A percentile compares a stretch with the other conserved stretches of the same genome.
These are phyloP conservation scores for Lasiosphaeris hirsuta DNA, from an alignment of 495 filamentous ascomycete species.

Conservation along the genomic window DNA sequence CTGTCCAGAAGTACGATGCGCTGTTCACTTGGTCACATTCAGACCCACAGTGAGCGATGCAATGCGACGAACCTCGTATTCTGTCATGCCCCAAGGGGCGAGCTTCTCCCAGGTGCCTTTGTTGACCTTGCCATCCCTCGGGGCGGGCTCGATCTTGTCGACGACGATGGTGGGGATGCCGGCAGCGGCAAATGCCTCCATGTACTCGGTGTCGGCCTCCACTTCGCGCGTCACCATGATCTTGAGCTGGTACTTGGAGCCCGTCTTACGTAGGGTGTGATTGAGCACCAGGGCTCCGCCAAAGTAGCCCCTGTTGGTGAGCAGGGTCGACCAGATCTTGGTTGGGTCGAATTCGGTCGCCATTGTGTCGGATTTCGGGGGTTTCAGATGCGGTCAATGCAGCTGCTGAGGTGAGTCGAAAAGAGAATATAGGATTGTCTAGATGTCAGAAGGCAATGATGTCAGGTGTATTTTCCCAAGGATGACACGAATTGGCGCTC, in stretches of 20 bases:
- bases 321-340: conserved; percentile 42
- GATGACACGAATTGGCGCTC: too few relatives aligned
- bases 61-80: conserved; percentile 33
- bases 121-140: conserved; percentile 36
- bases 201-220: conserved; percentile 37
- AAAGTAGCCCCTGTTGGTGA: conserved; percentile 40
- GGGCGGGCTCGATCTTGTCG: conserved; percentile 36
- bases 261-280: conserved; percentile 33
- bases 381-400: neutral
- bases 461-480: too few relatives aligned
- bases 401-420: neutral
- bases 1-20: conserved; percentile 40
- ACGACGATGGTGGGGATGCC: conserved; percentile 40
- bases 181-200: conserved; percentile 38
- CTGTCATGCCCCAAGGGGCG: conserved; percentile 40
- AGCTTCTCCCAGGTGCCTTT: conserved; percentile 44
- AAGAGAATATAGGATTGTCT: neutral
- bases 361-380: neutral
- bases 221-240: conserved; percentile 41
- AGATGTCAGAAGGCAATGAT: neutral
- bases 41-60: neutral
- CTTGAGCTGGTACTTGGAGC: conserved; percentile 37
- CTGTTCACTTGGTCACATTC: conserved; percentile 12
- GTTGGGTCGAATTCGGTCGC: conserved; percentile 12
- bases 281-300: conserved; percentile 37